Conservation (phyloP, 768 basidiomycete genomes). For the Holtermanniella nyarrowii region DNA sequence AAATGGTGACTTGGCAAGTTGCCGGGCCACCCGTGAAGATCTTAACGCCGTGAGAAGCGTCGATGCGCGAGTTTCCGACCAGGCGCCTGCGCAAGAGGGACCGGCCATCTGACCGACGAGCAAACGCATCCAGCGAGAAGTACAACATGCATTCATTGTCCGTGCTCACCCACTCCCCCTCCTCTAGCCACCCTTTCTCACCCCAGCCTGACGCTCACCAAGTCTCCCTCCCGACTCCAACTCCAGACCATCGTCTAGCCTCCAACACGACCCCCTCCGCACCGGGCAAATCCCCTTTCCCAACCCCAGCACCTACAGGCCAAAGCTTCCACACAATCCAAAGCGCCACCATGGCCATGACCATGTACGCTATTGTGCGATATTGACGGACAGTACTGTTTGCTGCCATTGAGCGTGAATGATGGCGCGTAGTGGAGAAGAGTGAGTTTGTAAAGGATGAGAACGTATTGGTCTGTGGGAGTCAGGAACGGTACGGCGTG, state of each 20-base stretch:
- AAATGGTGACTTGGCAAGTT: too few relatives aligned
- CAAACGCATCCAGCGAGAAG: too few relatives aligned
- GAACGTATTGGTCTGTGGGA: conserved; percentile 33
- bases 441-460: conserved; percentile 37
- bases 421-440: conserved; percentile 37
- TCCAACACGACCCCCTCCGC: neutral
- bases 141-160: too few relatives aligned
- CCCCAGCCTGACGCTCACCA: neutral
- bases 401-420: conserved; percentile 35
- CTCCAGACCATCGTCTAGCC: neutral
- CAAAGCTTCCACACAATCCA: conserved; percentile 32
- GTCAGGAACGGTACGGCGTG: neutral
- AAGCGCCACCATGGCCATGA: conserved; percentile 26
- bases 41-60: too few relatives aligned
- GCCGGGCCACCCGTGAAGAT: too few relatives aligned
- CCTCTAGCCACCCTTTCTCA: too few relatives aligned
- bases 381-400: conserved; percentile 35
- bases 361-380: conserved; percentile 35
- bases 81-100: too few relatives aligned
- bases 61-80: too few relatives aligned
- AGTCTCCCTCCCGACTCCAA: neutral
- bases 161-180: too few relatives aligned
- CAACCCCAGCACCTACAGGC: conserved; percentile 10
- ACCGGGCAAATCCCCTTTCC: neutral
- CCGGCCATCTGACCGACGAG: too few relatives aligned